Conservation (phyloP, 2,329 filamentous ascomycete species). For the Sarocladiaceae sp. region DNA sequence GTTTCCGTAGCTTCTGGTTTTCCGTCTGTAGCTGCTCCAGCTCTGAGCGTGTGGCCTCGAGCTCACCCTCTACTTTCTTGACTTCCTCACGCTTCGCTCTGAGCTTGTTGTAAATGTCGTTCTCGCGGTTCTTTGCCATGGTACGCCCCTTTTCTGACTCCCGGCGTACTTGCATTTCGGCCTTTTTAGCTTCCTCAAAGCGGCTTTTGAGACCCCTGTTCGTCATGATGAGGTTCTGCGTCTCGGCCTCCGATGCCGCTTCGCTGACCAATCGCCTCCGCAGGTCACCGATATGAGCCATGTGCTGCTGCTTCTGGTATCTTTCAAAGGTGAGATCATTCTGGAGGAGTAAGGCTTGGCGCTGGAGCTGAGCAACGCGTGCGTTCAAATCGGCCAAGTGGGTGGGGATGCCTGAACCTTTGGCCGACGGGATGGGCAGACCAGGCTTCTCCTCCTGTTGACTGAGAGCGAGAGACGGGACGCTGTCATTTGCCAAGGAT, state of each 20-base stretch:
- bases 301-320: constrained; percentile 77
- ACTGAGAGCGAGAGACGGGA: constrained; percentile 45
- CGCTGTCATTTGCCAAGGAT: constrained; percentile 51
- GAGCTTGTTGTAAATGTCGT: constrained; percentile 61
- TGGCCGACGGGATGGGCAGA: constrained; percentile 7
- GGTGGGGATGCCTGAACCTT: constrained; percentile 15
- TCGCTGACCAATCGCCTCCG: constrained; percentile 69
- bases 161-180: constrained; percentile 62
- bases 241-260: constrained; percentile 73
- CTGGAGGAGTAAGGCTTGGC: constrained; percentile 67
- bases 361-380: constrained; percentile 53
- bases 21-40: constrained; percentile 54
- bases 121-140: constrained; percentile 73
- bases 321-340: constrained; percentile 81
- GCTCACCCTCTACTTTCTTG: constrained; percentile 55
- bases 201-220: constrained; percentile 69
- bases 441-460: constrained; percentile 38
- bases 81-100: constrained; percentile 62
- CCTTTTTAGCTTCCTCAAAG: constrained; percentile 65
- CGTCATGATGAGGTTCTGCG: constrained; percentile 70
- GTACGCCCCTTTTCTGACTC: constrained; percentile 67
- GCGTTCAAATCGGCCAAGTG: constrained; percentile 26
- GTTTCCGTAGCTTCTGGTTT: constrained; percentile 55
- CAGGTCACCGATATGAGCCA: constrained; percentile 73
- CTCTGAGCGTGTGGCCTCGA: constrained; percentile 50